Evolutionary conservation across 1,284 basidiomycete genomes (phyloP), one percentile per base, ranked within the genome.

Genomic region (Crepidotus sp.): DNA sequence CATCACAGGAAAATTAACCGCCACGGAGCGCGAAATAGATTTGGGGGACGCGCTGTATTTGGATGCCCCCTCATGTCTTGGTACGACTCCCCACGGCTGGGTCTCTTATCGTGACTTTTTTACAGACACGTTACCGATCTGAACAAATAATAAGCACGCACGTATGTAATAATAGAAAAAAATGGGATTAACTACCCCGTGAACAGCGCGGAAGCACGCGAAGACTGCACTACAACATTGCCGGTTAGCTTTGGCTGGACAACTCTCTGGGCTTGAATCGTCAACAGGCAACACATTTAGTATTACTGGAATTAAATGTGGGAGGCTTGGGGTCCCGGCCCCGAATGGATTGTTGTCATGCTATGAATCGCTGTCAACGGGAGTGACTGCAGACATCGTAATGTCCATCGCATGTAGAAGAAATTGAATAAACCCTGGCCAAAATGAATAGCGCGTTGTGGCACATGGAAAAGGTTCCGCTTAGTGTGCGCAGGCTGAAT

Each of bases 141-240:
- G n/a, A 21, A 8, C 21, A 31, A 41, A 33, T 24, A 32, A 34
- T 45, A 6, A 49, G 38, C 22, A 35, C 6, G 30, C 45, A 18
- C 26, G 46, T 44, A 45, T 40, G 47, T 45, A 48, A 44, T 40
- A 42, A 35, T 36, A 43, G 30, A 11, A 29, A 33, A 41, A 42
- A 42, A 35, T 29, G 39, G 38, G 17, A 40, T 44, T 36, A 48
- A 39, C 39, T 45, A n/a, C 42, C 48, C 48, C 48, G 42, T 49
- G 42, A 49, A 49, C 40, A 45, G 48, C 48, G 48, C 48, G 43
- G 43, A 49, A 49, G 42, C 42, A 19, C 8, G 26, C 41, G 44
- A 45, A 42, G 25, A 42, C 40, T 38, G 36, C 39, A 47, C 42
- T 44, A 48, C 43, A 42, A 40, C 33, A 43, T 40, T 32, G 46